Percentiles rank a stretch among this genome's conserved stretches.
These are phyloP conservation scores for Stephania cephalantha DNA, from an alignment of 164 flowering plant genomes.

Conservation along the genomic window DNA sequence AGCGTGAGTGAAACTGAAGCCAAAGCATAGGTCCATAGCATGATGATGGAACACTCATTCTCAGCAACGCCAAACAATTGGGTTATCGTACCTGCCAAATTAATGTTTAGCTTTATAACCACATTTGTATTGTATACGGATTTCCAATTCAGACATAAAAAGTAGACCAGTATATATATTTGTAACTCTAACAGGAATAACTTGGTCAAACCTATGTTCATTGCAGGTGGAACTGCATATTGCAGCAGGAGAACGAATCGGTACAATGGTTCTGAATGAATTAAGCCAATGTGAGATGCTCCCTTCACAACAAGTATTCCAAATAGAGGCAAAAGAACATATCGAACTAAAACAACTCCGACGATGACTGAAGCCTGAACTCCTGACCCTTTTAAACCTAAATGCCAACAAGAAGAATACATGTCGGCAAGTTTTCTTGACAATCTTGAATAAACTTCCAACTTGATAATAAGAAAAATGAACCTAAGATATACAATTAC, in stretches of 20 bases:
- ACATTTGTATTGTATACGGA: not conserved
- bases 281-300: conserved; percentile 38
- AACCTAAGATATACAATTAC: conserved; percentile 19
- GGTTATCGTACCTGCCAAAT: conserved; percentile 52
- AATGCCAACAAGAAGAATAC: not conserved
- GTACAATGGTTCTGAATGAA: conserved; percentile 47
- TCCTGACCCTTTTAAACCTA: conserved; percentile 44
- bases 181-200: not conserved
- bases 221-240: conserved; percentile 69
- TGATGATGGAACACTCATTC: conserved; percentile 64
- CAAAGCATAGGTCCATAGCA: conserved; percentile 59
- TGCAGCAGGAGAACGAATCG: conserved; percentile 61
- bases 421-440: not conserved
- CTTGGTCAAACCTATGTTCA: conserved; percentile 47
- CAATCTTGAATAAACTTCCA: not conserved
- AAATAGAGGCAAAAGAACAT: conserved; percentile 40
- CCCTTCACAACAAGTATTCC: conserved; percentile 51
- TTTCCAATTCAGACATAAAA: not conserved
- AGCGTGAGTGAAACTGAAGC: conserved; percentile 58
- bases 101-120: not conserved
- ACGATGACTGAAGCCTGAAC: conserved; percentile 26
- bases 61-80: conserved; percentile 62
- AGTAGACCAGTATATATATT: too few relatives aligned
- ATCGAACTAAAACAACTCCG: conserved; percentile 44
- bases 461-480: not conserved